A percentile compares a stretch with the other conserved stretches of the same genome.
These are phyloP conservation scores for Fusarium sp. DNA, from an alignment of 2,329 filamentous ascomycete species.

Conservation along the genomic window DNA sequence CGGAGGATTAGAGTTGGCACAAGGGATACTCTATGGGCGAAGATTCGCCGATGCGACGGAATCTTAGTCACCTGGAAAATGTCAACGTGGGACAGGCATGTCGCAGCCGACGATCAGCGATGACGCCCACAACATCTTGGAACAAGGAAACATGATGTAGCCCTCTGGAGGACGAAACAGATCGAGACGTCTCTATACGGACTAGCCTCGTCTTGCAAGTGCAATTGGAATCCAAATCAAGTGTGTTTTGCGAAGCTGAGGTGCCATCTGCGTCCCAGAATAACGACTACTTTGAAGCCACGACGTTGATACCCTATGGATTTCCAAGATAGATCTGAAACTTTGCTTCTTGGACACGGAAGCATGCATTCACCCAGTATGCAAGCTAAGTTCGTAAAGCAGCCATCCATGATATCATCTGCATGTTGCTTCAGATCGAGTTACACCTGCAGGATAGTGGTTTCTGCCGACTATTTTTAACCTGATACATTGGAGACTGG, in stretches of 20 bases:
- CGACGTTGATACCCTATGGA: slow-evolving; percentile 21
- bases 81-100: slow-evolving; percentile 41
- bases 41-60: slow-evolving; percentile 21
- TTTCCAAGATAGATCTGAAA: slow-evolving; percentile 24
- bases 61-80: slow-evolving; percentile 33
- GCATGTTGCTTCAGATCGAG: slow-evolving; percentile 43
- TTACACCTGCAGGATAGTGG: slow-evolving; percentile 34
- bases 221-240: slow-evolving; percentile 43
- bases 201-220: slow-evolving; percentile 47
- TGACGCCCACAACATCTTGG: slow-evolving; percentile 31
- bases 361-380: slow-evolving; percentile 43
- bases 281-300: slow-evolving; percentile 24
- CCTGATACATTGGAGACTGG: slow-evolving; percentile 16
- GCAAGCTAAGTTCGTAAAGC: slow-evolving; percentile 39
- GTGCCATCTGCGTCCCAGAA: slow-evolving; percentile 20
- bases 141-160: slow-evolving; percentile 30
- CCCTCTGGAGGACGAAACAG: slow-evolving; percentile 24
- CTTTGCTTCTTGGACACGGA: slow-evolving; percentile 34
- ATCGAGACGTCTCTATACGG: slow-evolving; percentile 28
- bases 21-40: slow-evolving; percentile 19
- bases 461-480: slow-evolving; percentile 23
- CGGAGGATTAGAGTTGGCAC: slow-evolving; percentile 27
- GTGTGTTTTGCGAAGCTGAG: slow-evolving; percentile 45
- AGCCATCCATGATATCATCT: slow-evolving; percentile 41
- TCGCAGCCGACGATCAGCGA: slow-evolving; percentile 41